Conservation (phyloP, 106 monocot species). For the Chionographis japonica region DNA sequence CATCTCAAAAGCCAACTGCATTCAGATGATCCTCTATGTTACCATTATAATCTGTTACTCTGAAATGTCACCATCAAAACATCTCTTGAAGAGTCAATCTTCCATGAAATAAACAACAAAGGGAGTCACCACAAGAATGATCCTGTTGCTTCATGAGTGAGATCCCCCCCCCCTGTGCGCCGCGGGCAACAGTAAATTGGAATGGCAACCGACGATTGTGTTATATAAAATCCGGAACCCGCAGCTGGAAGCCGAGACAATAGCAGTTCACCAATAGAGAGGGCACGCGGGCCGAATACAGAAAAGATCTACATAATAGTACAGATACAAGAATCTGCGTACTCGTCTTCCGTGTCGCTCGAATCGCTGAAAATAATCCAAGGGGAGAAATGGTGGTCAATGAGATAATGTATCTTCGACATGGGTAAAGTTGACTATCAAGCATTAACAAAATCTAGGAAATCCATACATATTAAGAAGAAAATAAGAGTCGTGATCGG, state of each 20-base stretch:
- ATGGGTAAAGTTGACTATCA: background rate
- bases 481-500: too few species aligned
- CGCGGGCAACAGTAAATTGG: conserved; percentile 2
- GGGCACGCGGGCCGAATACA: background rate
- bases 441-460: background rate
- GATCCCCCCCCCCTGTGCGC: too few species aligned
- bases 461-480: too few species aligned
- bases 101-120: too few species aligned
- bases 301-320: conserved; percentile 25
- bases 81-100: too few species aligned
- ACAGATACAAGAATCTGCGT: conserved; percentile 26
- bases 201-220: background rate
- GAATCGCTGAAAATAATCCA: conserved; percentile 27
- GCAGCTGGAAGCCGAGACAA: conserved; percentile 4
- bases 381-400: background rate
- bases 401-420: background rate
- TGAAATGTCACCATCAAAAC: too few species aligned
- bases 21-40: too few species aligned
- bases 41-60: too few species aligned
- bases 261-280: background rate
- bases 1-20: too few species aligned
- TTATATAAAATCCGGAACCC: background rate
- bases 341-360: conserved; percentile 29
- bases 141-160: too few species aligned
- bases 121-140: too few species aligned